phyloP scores from a whole-genome alignment of 2,329 filamentous ascomycete genomes.

The Ramichloridium luteum region DNA sequence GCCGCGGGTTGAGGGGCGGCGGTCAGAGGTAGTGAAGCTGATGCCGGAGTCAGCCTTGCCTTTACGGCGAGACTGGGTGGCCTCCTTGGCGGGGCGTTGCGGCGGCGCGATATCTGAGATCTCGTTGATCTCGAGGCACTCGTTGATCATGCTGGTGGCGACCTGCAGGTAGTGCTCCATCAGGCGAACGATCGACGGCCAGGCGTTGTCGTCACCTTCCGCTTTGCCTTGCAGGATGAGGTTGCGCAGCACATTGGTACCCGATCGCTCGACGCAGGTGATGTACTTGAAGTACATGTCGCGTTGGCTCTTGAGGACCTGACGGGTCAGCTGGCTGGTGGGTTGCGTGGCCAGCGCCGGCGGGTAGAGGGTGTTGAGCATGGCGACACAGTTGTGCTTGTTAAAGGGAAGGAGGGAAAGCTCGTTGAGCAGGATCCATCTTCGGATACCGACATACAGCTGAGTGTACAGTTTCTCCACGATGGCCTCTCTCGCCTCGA shows the following conservation, averaged over 20 bases:
- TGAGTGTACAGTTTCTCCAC: constrained; percentile 47
- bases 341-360: constrained; percentile 39
- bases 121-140: constrained; percentile 41
- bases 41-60: constrained; percentile 54
- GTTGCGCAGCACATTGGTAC: constrained; percentile 39
- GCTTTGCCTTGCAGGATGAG: constrained; percentile 43
- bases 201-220: constrained; percentile 42
- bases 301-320: constrained; percentile 45
- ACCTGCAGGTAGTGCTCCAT: constrained; percentile 47
- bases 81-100: constrained; percentile 10
- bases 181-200: constrained; percentile 36
- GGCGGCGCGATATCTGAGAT: constrained; percentile 26
- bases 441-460: constrained; percentile 48
- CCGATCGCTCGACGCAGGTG: constrained; percentile 43
- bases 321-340: constrained; percentile 40
- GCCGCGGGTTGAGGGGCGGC: constrained; percentile 12
- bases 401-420: constrained; percentile 50
- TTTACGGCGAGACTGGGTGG: constrained; percentile 27
- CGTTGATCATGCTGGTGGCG: constrained; percentile 49
- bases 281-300: constrained; percentile 53
- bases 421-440: constrained; percentile 56
- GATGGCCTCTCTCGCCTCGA: constrained; percentile 36
- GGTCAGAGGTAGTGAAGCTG: constrained; percentile 35
- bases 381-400: constrained; percentile 53
- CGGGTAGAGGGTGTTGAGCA: constrained; percentile 56